Evolutionary conservation across 306 rosid genomes (phyloP).

Genomic region (Astragalus membranaceus): DNA sequence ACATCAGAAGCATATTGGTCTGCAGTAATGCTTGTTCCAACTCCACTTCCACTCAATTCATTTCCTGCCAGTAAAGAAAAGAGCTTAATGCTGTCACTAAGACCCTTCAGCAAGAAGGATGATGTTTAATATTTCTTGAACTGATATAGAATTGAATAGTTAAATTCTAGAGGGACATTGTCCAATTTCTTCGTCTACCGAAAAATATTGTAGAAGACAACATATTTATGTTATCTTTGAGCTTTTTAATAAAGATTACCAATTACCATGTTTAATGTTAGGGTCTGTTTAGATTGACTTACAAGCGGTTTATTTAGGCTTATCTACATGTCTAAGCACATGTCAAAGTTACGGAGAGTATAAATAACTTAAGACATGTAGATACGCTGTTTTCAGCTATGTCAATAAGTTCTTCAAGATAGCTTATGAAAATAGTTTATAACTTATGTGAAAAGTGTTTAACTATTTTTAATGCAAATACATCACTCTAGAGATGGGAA

Average conservation of each 20-base stretch:
- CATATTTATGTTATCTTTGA: not conserved
- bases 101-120: not conserved
- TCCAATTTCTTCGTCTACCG: not conserved
- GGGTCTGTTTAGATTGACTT: too few species aligned
- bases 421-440: too few species aligned
- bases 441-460: too few species aligned
- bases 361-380: too few species aligned
- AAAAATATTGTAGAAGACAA: not conserved
- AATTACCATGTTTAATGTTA: not conserved
- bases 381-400: too few species aligned
- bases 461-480: too few species aligned
- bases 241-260: constrained; percentile 10
- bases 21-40: constrained; percentile 62
- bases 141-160: not conserved
- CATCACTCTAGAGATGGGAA: too few species aligned
- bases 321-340: too few species aligned
- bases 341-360: too few species aligned
- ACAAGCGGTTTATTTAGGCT: too few species aligned
- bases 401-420: too few species aligned
- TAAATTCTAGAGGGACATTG: not conserved
- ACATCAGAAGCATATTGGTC: constrained; percentile 73
- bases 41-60: constrained; percentile 81
- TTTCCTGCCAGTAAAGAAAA: constrained; percentile 45
- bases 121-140: too few species aligned
- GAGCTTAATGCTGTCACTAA: not conserved